Evolutionary conservation across 768 basidiomycete species (phyloP).

Genomic region (Pisolithus sp.): DNA sequence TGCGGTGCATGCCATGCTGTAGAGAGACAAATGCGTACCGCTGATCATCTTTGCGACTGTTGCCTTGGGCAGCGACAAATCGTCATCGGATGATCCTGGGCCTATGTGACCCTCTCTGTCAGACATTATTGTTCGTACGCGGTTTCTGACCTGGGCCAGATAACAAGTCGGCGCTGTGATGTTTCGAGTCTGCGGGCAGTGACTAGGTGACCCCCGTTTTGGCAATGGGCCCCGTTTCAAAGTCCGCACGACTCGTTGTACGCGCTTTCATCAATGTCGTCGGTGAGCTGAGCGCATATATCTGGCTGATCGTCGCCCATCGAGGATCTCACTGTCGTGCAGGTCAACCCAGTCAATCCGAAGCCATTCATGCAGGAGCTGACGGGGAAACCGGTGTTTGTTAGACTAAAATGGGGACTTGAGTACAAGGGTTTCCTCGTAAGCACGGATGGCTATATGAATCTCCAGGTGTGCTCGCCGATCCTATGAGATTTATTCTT

Average conservation of each 20-base stretch:
- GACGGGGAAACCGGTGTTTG: slow-evolving; percentile 93
- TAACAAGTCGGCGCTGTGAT: too few species aligned
- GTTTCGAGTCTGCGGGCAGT: background rate
- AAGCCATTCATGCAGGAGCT: slow-evolving; percentile 99
- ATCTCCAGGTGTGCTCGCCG: slow-evolving; percentile 70
- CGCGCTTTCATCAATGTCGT: slow-evolving; percentile 40
- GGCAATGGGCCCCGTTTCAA: slow-evolving; percentile 24
- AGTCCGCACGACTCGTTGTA: slow-evolving; percentile 27
- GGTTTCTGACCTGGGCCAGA: too few species aligned
- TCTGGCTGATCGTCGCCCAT: background rate
- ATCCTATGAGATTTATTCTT: background rate
- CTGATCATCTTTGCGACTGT: slow-evolving; percentile 96
- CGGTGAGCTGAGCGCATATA: slow-evolving; percentile 47
- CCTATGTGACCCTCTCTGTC: slow-evolving; percentile 77
- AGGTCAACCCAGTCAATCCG: slow-evolving; percentile 94
- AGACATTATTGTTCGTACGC: slow-evolving; percentile 53
- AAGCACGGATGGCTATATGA: slow-evolving; percentile 99
- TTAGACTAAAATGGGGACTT: slow-evolving; percentile 96
- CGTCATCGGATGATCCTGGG: slow-evolving; percentile 74
- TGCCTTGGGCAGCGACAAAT: slow-evolving; percentile 91
- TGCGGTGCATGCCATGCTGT: slow-evolving; percentile 1
- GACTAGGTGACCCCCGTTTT: slow-evolving; percentile 11
- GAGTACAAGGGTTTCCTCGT: slow-evolving; percentile 99
- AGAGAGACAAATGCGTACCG: slow-evolving; percentile 40
- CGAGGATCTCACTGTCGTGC: slow-evolving; percentile 10